Evolutionary conservation across 2,329 filamentous ascomycete genomes (phyloP).

Genomic region (Monilinia fructigena): DNA sequence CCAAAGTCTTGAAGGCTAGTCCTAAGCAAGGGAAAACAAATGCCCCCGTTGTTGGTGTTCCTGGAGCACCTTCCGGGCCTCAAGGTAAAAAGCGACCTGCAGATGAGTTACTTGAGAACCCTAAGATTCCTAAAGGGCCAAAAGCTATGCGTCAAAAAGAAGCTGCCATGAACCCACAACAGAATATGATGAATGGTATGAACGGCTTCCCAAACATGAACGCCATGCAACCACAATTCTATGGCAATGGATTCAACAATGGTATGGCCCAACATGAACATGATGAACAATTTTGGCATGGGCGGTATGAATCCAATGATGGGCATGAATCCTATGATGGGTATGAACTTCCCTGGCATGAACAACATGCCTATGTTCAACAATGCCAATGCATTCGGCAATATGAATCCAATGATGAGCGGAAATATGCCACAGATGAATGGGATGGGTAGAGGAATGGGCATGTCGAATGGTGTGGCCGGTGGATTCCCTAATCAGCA

Average conservation of each 20-base stretch:
- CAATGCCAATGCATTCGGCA: conserved; percentile 29
- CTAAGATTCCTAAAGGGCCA: conserved; percentile 63
- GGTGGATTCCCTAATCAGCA: conserved; percentile 57
- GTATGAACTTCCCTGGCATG: conserved; percentile 42
- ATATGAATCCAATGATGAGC: conserved; percentile 38
- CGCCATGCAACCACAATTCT: conserved; percentile 25
- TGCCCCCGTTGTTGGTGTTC: background rate
- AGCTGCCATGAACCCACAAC: conserved; percentile 43
- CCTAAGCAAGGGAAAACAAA: conserved; percentile 25
- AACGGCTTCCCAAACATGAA: conserved; percentile 39
- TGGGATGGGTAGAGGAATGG: conserved; percentile 37
- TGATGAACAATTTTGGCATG: conserved; percentile 42
- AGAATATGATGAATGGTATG: conserved; percentile 45
- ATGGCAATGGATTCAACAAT: conserved; percentile 34
- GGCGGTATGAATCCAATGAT: conserved; percentile 44
- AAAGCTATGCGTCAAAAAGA: conserved; percentile 60
- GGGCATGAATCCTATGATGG: conserved; percentile 43
- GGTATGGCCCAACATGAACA: conserved; percentile 29
- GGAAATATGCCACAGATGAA: conserved; percentile 38
- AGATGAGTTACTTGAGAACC: conserved; percentile 66
- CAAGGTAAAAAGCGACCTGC: conserved; percentile 74
- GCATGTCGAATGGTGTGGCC: conserved; percentile 40
- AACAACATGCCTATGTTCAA: conserved; percentile 42
- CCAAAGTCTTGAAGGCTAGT: conserved; percentile 32
- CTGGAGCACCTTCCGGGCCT: conserved; percentile 20